Conservation (phyloP, 164 flowering plant species). For the Cinnamomum chago region DNA sequence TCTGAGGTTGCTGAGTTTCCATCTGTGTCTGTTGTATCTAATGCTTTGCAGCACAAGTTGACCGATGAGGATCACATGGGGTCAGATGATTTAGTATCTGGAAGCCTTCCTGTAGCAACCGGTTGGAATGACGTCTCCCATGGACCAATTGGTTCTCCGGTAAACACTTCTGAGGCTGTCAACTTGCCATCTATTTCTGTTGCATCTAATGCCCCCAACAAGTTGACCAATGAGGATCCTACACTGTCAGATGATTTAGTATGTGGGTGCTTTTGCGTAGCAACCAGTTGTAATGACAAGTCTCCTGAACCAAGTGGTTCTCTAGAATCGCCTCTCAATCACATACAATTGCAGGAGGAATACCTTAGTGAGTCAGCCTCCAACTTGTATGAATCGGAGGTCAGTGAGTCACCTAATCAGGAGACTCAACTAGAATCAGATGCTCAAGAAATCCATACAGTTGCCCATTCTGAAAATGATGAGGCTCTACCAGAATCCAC, state of each 20-base stretch:
- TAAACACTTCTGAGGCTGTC: conserved; percentile 13
- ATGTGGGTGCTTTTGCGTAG: conserved; percentile 6
- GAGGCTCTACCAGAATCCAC: conserved; percentile 10
- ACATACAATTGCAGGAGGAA: conserved; percentile 12
- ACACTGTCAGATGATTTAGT: conserved; percentile 12
- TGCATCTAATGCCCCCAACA: conserved; percentile 6
- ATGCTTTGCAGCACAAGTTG: conserved; percentile 1
- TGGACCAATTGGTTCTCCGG: conserved; percentile 17
- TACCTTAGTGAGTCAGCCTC: conserved; percentile 9
- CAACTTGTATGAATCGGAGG: conserved; percentile 11
- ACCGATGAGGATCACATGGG: conserved; percentile 10
- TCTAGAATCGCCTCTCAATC: conserved; percentile 11
- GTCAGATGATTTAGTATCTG: conserved; percentile 13
- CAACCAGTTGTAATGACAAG: conserved; percentile 5
- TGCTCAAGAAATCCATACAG: neutral
- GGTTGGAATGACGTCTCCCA: conserved; percentile 6
- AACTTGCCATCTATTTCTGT: conserved; percentile 9
- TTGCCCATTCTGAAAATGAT: conserved; percentile 9
- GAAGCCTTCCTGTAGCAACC: conserved; percentile 4
- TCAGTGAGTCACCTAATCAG: conserved; percentile 10
- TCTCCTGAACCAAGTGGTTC: conserved; percentile 12
- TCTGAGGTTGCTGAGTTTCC: conserved; percentile 16
- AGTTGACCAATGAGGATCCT: conserved; percentile 7
- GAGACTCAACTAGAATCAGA: conserved; percentile 10
- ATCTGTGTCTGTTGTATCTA: neutral